Evolutionary conservation across 768 basidiomycete genomes (phyloP), one percentile per base, ranked within the genome.

Genomic region (Collybia nuda): DNA sequence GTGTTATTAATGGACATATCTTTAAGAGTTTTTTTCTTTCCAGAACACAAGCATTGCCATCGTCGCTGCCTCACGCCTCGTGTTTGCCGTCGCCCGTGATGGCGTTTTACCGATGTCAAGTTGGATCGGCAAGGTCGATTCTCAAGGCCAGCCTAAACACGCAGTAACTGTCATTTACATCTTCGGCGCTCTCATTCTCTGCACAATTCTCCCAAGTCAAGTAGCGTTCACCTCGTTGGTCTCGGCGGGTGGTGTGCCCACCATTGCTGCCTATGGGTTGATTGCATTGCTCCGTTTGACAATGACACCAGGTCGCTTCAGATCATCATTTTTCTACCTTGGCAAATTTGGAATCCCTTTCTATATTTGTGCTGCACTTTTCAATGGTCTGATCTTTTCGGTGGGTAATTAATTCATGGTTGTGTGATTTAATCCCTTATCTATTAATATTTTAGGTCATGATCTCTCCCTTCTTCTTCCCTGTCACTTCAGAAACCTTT

Each of bases 61-160:
- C 50, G 90, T 95, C 17, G 93, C 94, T 1, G 82, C 92, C 11
- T 94, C 92, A 11, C 82, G 93, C 3, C 78, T 97, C 22, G 79
- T 97, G 36, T 97, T 90, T 61, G 94, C 93, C 7, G 88, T 97
- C 40, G 93, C 93, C n/a, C 86, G 94, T 47, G 94, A 97, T 58
- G 93, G 93, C 23, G 90, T 95, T 0, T 74, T 97, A 9, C 93
- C 94, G 0, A 64, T 90, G 41, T 93, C 90, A 0, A 52, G 70
- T 11, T 96, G 93, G 93, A 88, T 97, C 46, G 84, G 89, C 39
- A 69, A 76, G 52, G 88, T 95, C 37, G 84, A 88, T 43, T 55
- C 66, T 0, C 67, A 77, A 14, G 86, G 89, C 1, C 89, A 94
- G 59, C 93, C 93, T 0, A 78, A 74, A 48, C 86, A 93, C 62